Base-by-base conservation (phyloP, 768 basidiomycete genomes). In the Termitomyces sp. region DNA sequence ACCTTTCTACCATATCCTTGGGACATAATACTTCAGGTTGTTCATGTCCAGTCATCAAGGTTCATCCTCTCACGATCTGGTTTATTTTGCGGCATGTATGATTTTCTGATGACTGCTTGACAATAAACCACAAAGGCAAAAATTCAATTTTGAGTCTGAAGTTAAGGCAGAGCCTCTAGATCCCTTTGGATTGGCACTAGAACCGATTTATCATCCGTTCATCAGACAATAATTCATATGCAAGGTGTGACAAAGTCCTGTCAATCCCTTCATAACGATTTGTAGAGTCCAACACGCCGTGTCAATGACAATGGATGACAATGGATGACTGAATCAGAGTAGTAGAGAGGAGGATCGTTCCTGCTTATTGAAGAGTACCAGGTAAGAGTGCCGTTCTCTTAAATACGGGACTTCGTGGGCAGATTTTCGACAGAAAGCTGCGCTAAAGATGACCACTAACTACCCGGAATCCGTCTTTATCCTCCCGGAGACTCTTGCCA, bases 401-500 rank as follows among this genome's bases (percentile, higher is more conserved):
- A 44, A 13, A 44, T 44, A 44, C 22, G n/a, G 7, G 22, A 24
- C 22, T 1, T 44, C n/a, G 5, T 24, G 4, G 10, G 5, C 42
- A 44, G 4, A 5, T 13, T 15, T 15, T 42, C 10, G 5, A 13
- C 20, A 22, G 22, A 15, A 22, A 41, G 22, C 20, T 22, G 7
- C 42, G 4, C 42, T 5, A 5, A 44, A 24, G 4, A 44, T 44
- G 42, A 44, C 12, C 9, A 44, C 8, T 15, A 22, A 44, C 20
- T 5, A 0, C 42, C 5, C 12, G 8, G 20, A 44, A 44, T 22
- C 20, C 12, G 42, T 6, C 42, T 22, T 44, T 15, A 44, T 18
- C 46, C 46, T 47, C 26, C 46, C 46, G 6, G 69, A 76, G 26
- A 74, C 72, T 9, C 66, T 81, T 42, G 58, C 58, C 15, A 64